These are phyloP conservation scores for Biscogniauxia marginata DNA, from an alignment of 2,329 filamentous ascomycete genomes.

Conservation along the genomic window DNA sequence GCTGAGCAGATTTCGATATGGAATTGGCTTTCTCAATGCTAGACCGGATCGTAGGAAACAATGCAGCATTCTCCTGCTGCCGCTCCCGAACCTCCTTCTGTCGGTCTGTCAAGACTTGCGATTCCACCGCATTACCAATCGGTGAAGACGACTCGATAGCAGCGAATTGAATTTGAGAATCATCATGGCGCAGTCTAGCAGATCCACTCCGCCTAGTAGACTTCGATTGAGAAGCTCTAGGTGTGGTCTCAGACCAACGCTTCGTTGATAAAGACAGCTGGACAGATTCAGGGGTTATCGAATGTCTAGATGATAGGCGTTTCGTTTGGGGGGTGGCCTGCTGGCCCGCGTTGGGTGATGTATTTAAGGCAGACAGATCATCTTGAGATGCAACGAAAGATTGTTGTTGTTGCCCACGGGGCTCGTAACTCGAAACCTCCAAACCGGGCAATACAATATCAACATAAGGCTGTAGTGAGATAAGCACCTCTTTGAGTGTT, in stretches of 20 bases:
- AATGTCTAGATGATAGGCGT: conserved; percentile 24
- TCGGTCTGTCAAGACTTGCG: conserved; percentile 73
- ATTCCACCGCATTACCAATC: conserved; percentile 52
- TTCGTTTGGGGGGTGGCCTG: conserved; percentile 14
- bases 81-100: conserved; percentile 76
- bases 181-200: conserved; percentile 67
- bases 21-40: conserved; percentile 36
- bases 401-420: conserved; percentile 38
- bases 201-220: conserved; percentile 40
- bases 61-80: conserved; percentile 62
- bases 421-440: conserved; percentile 38
- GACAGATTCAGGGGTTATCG: conserved; percentile 34
- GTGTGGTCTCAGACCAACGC: conserved; percentile 23
- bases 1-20: conserved; percentile 11
- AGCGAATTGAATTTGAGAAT: conserved; percentile 79
- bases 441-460: conserved; percentile 47
- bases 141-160: conserved; percentile 61
- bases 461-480: conserved; percentile 55
- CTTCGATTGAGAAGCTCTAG: conserved; percentile 26
- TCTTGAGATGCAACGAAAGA: conserved; percentile 51
- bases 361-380: conserved; percentile 35
- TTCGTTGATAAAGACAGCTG: conserved; percentile 33
- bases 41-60: conserved; percentile 68
- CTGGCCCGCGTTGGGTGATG: conserved; percentile 22
- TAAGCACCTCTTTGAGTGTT: conserved; percentile 60